Evolutionary conservation across 1,284 basidiomycete genomes (phyloP).

Genomic region (Ustilago sp.): DNA sequence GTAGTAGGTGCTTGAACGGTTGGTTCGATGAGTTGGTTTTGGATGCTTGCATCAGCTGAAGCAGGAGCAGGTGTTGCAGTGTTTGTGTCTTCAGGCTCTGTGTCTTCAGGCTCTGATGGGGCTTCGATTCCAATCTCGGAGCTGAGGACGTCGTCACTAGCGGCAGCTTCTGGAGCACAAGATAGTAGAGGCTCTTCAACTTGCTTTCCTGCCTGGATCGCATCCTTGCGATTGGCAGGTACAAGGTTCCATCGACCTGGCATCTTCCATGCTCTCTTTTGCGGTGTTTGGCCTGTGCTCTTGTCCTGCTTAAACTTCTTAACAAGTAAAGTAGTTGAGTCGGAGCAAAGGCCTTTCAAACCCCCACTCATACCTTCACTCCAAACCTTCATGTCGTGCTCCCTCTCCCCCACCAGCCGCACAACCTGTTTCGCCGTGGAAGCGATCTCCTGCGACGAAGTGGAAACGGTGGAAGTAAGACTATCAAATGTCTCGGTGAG

Average conservation of each 20-base stretch:
- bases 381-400: slow-evolving; percentile 18
- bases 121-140: slow-evolving; percentile 18
- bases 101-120: slow-evolving; percentile 5
- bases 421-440: slow-evolving; percentile 6
- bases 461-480: slow-evolving; percentile 6
- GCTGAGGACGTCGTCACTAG: slow-evolving; percentile 12
- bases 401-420: slow-evolving; percentile 9
- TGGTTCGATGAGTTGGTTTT: not conserved
- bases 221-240: slow-evolving; percentile 42
- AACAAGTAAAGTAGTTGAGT: slow-evolving; percentile 33
- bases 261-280: slow-evolving; percentile 48
- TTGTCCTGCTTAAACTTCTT: slow-evolving; percentile 30
- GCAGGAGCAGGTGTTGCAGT: not conserved
- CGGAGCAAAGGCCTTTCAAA: slow-evolving; percentile 19
- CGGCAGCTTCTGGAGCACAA: not conserved
- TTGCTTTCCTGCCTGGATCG: slow-evolving; percentile 44
- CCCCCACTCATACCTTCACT: slow-evolving; percentile 12
- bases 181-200: slow-evolving; percentile 19
- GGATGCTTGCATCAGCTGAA: slow-evolving; percentile 8
- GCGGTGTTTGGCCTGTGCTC: slow-evolving; percentile 59
- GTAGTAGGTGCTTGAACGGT: not conserved
- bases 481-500: slow-evolving; percentile 38
- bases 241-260: slow-evolving; percentile 49
- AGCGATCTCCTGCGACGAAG: slow-evolving; percentile 14
- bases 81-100: not conserved